Base-by-base conservation (phyloP, 2,329 filamentous ascomycete species). In the Chaetomium olivaceum region DNA sequence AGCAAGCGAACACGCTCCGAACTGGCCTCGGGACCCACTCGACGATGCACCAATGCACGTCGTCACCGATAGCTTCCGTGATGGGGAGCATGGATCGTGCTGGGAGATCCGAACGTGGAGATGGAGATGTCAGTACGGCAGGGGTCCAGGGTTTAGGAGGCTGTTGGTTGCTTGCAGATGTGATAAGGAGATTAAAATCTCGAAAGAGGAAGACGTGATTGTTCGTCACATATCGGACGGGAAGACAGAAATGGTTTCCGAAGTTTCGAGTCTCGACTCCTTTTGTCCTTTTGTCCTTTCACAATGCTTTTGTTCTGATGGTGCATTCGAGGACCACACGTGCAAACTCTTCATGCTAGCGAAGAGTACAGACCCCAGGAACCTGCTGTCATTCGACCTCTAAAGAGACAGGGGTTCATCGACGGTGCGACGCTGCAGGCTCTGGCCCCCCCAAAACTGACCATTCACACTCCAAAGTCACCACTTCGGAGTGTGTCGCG, bases 11-110 rank as follows among this genome's bases (percentile, higher is more conserved):
- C 27, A 57, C 19, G n/a, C 21, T 23, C 21, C 16, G 52, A 16
- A 46, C 43, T 63, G 51, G 43, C 43, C 27, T 51, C 7, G 29
- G 21, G n/a, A 23, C 56, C 67, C 61, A 58, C 65, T 23, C n/a
- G 21, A 14, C 36, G 64, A 68, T 68, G 58, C 60, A 52, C 36
- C 60, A 62, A 67, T 68, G 67, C 64, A 67, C 56, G 56, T 65
- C 62, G 67, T 68, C 67, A 63, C 67, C 67, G 67, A 68, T 68
- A 68, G 67, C 67, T 67, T 64, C 67, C 64, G 67, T 67, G 59
- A 67, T 59, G 64, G 66, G 63, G 48, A 66, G 46, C 64, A 68
- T 62, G 67, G 64, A 57, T 68, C 48, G 62, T 58, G 51, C 36
- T 62, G 62, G 46, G 51, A 61, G 60, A 67, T 64, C 62, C 27